Base-by-base conservation (phyloP, 2,329 filamentous ascomycete species). In the Lomentospora prolificans region DNA sequence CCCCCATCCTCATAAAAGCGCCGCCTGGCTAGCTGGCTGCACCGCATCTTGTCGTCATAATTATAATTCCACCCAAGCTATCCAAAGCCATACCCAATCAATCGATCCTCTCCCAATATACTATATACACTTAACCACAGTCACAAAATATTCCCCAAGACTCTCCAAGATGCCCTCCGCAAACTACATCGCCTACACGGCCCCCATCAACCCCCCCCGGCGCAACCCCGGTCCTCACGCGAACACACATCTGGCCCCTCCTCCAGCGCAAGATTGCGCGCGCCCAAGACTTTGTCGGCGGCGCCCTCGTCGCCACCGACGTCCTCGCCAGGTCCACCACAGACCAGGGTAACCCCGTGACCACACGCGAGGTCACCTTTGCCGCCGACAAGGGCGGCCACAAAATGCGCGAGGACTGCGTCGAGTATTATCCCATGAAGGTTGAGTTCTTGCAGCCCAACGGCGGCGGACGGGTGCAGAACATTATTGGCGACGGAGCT, bases 391-490 rank as follows among this genome's bases (percentile, higher is more conserved):
- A 59, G 51, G 31, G 51, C 9, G 14, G 19, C 44, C 4, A 55
- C 44, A 1, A 30, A 0, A 63, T 70, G 12, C 59, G 60, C 5
- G 69, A 72, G 58, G 57, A 61, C 14, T 69, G 67, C 57, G 59
- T 64, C 8, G 63, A 67, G 41, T 66, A 65, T 56, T 60, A 62
- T 1, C 67, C 70, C 3, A 63, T 60, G 59, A 64, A 67, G 12
- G 61, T 70, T 33, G 66, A 67, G 44, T 72, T 70, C 56, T 22
- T 46, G 14, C 57, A 60, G 10, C 68, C 69, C 28, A 62, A 64
- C 9, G 67, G 70, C 50, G 70, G 70, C 2, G 69, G 65, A 57
- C 65, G 61, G 2, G 62, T 70, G 51, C 64, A 64, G 52, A 71
- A 71, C 33, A 59, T 71, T 12, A 61, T 71, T 3, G 67, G 67